Base-by-base conservation (phyloP, 2,329 filamentous ascomycete species). In the Microcera coccophila region DNA sequence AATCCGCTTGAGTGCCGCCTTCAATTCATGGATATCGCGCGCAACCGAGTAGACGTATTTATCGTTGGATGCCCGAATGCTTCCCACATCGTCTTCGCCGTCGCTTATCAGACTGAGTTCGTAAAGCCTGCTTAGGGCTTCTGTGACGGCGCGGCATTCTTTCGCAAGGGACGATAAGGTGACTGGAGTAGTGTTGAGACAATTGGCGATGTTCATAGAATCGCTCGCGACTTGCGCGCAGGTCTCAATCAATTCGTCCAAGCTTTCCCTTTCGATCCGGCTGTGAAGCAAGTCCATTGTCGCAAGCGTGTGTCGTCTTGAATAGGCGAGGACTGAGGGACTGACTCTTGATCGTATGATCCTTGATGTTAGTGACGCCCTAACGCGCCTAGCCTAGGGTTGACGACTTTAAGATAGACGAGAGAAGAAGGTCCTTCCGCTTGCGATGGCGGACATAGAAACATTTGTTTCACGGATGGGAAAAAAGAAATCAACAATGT, bases 151-250 rank as follows among this genome's bases (percentile, higher is more conserved):
- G 15, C 53, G 45, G 35, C 53, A 55, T 38, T 59, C 56, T 36
- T 59, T 59, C 21, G 52, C 47, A 18, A 59, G 50, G 5, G 53
- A 42, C 20, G 56, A 52, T 24, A 59, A 42, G 24, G 44, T 51
- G 31, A 59, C 56, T 7, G 56, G 56, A n/a, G 52, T 55, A 14
- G 56, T 59, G 33, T 59, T 59, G 22, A 59, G 54, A 32, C 48
- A 58, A 33, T 57, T 59, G 38, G 56, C 54, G 24, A 59, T 47
- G 37, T 43, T 44, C 36, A 39, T 53, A 47, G 52, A 59, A 31
- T 59, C 56, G 11, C 50, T 44, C n/a, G 56, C 48, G 20, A 59
- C 48, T 28, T 56, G 56, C n/a, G 47, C 45, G 44, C 56, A 59
- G 32, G 53, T 49, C 20, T 52, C 47, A 26, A 59, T 57, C 20